Evolutionary conservation across 495 filamentous ascomycete species (phyloP).

Genomic region (Xanthoparmelia taractica): DNA sequence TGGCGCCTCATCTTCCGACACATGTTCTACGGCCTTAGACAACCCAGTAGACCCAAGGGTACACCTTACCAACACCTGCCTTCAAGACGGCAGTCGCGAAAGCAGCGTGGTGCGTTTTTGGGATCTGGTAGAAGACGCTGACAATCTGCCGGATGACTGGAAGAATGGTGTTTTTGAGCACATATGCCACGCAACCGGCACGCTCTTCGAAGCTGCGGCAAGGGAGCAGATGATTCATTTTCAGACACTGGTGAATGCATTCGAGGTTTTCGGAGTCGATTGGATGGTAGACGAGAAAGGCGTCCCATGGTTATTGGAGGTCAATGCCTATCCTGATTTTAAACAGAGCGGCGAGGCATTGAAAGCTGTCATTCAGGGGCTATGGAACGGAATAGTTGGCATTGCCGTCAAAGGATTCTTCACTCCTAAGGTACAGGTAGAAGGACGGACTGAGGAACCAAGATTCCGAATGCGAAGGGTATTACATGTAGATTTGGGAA

Average conservation of each 20-base stretch:
- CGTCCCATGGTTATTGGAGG: constrained; percentile 68
- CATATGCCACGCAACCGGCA: constrained; percentile 62
- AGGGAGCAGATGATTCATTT: constrained; percentile 80
- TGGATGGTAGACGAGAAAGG: constrained; percentile 68
- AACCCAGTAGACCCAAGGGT: constrained; percentile 45
- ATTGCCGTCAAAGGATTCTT: constrained; percentile 60
- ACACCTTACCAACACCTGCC: constrained; percentile 90
- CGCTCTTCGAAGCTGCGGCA: constrained; percentile 78
- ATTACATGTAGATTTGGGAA: constrained; percentile 56
- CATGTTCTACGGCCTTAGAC: constrained; percentile 14
- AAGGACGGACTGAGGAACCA: constrained; percentile 26
- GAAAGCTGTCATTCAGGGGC: constrained; percentile 58
- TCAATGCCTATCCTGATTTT: constrained; percentile 97
- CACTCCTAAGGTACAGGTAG: constrained; percentile 23
- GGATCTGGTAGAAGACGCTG: constrained; percentile 43
- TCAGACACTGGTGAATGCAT: constrained; percentile 76
- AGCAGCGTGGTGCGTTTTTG: constrained; percentile 64
- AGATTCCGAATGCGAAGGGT: constrained; percentile 45
- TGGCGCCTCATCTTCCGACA: constrained; percentile 10
- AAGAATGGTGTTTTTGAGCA: constrained; percentile 60
- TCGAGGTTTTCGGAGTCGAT: constrained; percentile 88
- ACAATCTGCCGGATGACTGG: constrained; percentile 36
- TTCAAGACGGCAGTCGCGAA: constrained; percentile 57
- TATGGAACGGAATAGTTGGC: constrained; percentile 67
- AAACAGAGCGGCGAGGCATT: constrained; percentile 74